Evolutionary conservation across 495 filamentous ascomycete genomes (phyloP).

Genomic region (Rusavskia elegans): DNA sequence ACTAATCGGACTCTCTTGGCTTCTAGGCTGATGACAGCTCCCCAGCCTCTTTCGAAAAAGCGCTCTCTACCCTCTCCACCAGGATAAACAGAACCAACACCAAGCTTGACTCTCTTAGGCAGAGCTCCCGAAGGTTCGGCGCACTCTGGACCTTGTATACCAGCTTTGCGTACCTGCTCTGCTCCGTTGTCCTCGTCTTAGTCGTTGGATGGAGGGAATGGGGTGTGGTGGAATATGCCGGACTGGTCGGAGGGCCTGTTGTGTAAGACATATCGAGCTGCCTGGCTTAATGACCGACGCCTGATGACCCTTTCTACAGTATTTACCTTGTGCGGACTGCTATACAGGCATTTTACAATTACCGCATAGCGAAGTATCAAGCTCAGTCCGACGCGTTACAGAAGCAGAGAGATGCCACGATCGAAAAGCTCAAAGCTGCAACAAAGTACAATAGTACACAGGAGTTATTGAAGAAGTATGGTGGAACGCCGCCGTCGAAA

Average conservation of each 20-base stretch:
- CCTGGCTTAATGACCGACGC: neutral
- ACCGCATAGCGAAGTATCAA: slow-evolving; percentile 54
- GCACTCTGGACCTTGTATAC: slow-evolving; percentile 82
- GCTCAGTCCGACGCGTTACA: slow-evolving; percentile 55
- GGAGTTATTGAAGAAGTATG: slow-evolving; percentile 87
- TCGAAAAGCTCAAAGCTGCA: slow-evolving; percentile 83
- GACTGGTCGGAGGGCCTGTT: slow-evolving; percentile 62
- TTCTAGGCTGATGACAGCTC: slow-evolving; percentile 63
- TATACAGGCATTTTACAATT: slow-evolving; percentile 58
- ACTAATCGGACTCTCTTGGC: slow-evolving; percentile 1
- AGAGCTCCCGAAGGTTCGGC: slow-evolving; percentile 60
- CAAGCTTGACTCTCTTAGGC: slow-evolving; percentile 54
- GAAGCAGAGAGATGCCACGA: slow-evolving; percentile 65
- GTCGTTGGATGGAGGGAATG: slow-evolving; percentile 77
- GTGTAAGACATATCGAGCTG: slow-evolving; percentile 32
- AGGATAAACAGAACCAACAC: slow-evolving; percentile 62
- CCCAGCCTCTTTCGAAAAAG: slow-evolving; percentile 83
- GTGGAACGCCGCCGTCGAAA: slow-evolving; percentile 37
- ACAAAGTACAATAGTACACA: slow-evolving; percentile 94
- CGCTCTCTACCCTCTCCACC: slow-evolving; percentile 58
- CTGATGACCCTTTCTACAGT: slow-evolving; percentile 18
- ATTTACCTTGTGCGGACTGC: slow-evolving; percentile 50
- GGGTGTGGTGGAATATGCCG: slow-evolving; percentile 57
- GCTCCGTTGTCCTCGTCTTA: slow-evolving; percentile 58
- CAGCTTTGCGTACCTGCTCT: slow-evolving; percentile 76